Evolutionary conservation across 352 stramenopile species (phyloP).

Genomic region (Peronospora destructor): DNA sequence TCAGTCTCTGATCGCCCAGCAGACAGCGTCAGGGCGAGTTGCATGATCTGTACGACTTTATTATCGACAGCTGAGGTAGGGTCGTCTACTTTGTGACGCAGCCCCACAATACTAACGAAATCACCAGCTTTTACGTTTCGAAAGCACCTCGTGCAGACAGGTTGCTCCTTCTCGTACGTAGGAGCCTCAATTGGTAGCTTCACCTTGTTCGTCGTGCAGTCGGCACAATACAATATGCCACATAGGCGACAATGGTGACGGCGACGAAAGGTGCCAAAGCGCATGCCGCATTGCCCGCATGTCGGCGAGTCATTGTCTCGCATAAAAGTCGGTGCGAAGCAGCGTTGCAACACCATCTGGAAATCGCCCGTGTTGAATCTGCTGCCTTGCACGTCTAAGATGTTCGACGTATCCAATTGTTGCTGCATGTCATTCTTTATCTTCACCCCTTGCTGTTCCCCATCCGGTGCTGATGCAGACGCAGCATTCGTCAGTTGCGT

Average conservation of each 20-base stretch:
- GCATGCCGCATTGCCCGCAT: conserved; percentile 61
- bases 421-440: conserved; percentile 21
- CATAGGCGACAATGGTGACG: conserved; percentile 75
- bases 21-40: conserved; percentile 51
- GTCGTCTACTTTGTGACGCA: conserved; percentile 53
- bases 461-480: background rate
- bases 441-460: conserved; percentile 12
- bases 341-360: conserved; percentile 39
- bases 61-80: conserved; percentile 34
- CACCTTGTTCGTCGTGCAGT: conserved; percentile 71
- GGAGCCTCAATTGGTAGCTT: conserved; percentile 49
- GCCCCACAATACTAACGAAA: conserved; percentile 65
- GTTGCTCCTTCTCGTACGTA: conserved; percentile 61
- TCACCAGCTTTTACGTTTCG: conserved; percentile 64
- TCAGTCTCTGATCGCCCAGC: conserved; percentile 54
- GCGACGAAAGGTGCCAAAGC: conserved; percentile 69
- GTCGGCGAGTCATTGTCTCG: conserved; percentile 37
- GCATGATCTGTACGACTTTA: conserved; percentile 62
- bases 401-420: conserved; percentile 7
- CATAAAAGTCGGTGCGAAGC: conserved; percentile 54
- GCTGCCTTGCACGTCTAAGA: conserved; percentile 14
- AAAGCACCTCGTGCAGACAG: conserved; percentile 66
- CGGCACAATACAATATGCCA: conserved; percentile 61
- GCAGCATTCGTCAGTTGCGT: conserved; percentile 1
- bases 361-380: conserved; percentile 27